These are phyloP conservation scores for Penicillium parvum DNA, from an alignment of 495 filamentous ascomycete species.

Conservation along the genomic window DNA sequence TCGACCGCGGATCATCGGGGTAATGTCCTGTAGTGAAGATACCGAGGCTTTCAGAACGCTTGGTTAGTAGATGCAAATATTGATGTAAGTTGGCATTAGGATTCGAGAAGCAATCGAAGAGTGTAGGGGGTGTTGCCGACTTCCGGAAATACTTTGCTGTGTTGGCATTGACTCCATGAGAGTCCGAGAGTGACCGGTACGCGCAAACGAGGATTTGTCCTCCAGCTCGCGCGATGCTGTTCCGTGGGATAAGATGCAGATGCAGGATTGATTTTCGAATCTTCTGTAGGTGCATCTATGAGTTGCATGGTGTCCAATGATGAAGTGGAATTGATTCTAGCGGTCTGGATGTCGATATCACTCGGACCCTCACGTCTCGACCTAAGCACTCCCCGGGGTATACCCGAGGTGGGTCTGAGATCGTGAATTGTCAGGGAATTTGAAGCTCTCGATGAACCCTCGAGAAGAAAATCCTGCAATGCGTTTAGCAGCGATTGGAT, in stretches of 20 bases:
- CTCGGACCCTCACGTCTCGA: not conserved
- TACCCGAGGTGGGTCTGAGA: constrained; percentile 10
- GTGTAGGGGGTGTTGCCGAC: constrained; percentile 1
- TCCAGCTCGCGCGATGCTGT: constrained; percentile 36
- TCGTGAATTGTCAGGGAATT: not conserved
- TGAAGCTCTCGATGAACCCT: not conserved
- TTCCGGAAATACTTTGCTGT: constrained; percentile 4
- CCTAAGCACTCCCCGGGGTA: constrained; percentile 5
- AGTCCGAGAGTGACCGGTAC: constrained; percentile 66
- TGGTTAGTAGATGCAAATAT: too few species aligned
- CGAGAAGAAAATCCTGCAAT: not conserved
- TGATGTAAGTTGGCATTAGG: not conserved
- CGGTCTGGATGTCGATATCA: not conserved
- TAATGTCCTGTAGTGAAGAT: too few species aligned
- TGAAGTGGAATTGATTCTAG: not conserved
- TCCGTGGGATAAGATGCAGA: constrained; percentile 3
- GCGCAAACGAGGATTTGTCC: constrained; percentile 56
- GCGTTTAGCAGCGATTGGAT: not conserved
- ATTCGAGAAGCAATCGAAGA: constrained; percentile 1
- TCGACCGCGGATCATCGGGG: too few species aligned
- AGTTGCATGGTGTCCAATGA: constrained; percentile 3
- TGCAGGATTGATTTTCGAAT: not conserved
- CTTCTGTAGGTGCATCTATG: not conserved
- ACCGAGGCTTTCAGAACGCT: too few species aligned
- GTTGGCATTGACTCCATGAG: not conserved